A percentile compares a stretch with the other conserved stretches of the same genome.
phyloP scores from a whole-genome alignment of 441 rosid species.

The Rhodomyrtus psidioides region DNA sequence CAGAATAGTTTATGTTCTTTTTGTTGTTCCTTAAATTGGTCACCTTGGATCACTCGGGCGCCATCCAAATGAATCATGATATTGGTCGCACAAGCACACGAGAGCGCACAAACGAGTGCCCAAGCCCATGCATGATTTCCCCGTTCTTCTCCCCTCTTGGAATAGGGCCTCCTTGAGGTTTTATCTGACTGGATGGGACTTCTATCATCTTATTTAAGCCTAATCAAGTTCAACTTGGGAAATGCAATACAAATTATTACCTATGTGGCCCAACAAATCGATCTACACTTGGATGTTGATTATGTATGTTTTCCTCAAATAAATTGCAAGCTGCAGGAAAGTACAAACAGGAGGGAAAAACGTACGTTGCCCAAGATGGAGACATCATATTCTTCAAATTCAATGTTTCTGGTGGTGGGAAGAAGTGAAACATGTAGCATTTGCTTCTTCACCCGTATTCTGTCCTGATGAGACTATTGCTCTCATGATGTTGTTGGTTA shows the following conservation, averaged over 20 bases:
- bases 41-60: too few species aligned
- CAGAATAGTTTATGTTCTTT: too few species aligned
- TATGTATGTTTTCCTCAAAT: not conserved
- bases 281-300: not conserved
- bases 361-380: slow-evolving; percentile 88
- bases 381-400: slow-evolving; percentile 95
- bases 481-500: not conserved
- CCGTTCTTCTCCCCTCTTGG: not conserved
- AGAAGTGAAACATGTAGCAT: slow-evolving; percentile 48
- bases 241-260: not conserved
- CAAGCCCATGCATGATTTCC: not conserved
- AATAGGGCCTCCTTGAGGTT: not conserved
- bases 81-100: too few species aligned
- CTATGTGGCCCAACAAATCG: not conserved
- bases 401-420: slow-evolving; percentile 91
- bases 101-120: not conserved
- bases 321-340: too few species aligned
- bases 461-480: not conserved
- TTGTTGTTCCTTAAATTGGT: too few species aligned
- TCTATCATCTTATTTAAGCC: not conserved
- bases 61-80: too few species aligned
- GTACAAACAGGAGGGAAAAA: too few species aligned
- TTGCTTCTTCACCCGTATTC: not conserved
- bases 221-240: not conserved
- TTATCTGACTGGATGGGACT: not conserved